Evolutionary conservation across 768 basidiomycete species (phyloP), one percentile per base, ranked within the genome.

Genomic region (Termitomyces heimii): DNA sequence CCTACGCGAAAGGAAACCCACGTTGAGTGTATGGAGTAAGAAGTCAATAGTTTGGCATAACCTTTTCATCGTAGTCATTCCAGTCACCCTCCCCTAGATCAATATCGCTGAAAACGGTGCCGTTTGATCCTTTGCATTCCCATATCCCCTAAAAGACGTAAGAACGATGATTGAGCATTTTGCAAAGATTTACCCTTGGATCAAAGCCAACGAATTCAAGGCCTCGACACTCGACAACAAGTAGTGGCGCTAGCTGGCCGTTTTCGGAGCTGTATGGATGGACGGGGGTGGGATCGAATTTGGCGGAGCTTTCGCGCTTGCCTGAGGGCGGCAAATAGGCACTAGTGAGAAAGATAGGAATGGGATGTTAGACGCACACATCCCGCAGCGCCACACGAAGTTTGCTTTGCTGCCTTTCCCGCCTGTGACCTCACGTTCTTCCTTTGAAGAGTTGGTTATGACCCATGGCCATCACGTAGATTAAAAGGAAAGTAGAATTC

Each of bases 61-160:
- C 93, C 81, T 94, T 92, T 69, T 96, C 93, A 62, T 96, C 93
- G 62, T 96, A 96, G 64, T 94, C 93, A 13, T 77, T 82, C 94
- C 94, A 96, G 67, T 86, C 84, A 3, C 77, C 81, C 28, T 86
- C 83, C 1, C 68, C 69, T 42, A 92, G 73, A 32, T 86, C 84
- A n/a, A 91, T 77, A 3, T 91, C 83, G 9, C 72, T 48, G 65
- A 94, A 94, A 4, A 67, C 54, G 0, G 80, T 80, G 6, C 81
- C 80, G 1, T 76, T 80, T 4, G 67, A 68, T 7, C 94, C 93
- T 43, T 76, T 75, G 62, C 89, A 92, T 64, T 78, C 82, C 93
- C 93, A 96, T 1, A 64, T 71, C 0, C 93, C 93, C 90, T 94
- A 9, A 34, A 52, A 39, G 18, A 14, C 45, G 24, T 44, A 40